These are phyloP conservation scores for Phtheirospermum japonicum DNA, from an alignment of 257 asterid genomes.

Conservation along the genomic window DNA sequence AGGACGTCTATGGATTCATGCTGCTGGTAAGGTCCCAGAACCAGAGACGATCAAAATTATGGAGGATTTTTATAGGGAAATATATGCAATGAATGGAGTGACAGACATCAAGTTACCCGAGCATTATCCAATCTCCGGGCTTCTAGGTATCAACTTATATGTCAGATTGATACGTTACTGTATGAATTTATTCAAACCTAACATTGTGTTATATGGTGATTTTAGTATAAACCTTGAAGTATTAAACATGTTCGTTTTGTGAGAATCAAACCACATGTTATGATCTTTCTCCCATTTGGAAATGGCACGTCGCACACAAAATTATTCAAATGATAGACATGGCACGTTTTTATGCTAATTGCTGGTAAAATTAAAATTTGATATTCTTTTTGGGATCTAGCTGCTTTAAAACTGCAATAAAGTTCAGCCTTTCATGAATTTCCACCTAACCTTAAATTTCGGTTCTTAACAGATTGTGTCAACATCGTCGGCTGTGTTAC, in stretches of 20 bases:
- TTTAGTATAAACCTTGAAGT: background rate
- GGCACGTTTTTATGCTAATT: too few relatives aligned
- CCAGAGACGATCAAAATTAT: conserved; percentile 86
- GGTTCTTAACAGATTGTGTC: conserved; percentile 63
- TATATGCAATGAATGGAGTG: conserved; percentile 76
- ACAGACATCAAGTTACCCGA: conserved; percentile 84
- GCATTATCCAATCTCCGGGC: conserved; percentile 88
- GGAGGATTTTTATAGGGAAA: conserved; percentile 92
- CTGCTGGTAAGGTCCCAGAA: conserved; percentile 92
- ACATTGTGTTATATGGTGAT: background rate
- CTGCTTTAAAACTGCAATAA: too few relatives aligned
- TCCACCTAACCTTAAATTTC: conserved; percentile 2
- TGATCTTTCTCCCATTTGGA: too few relatives aligned
- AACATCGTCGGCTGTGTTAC: conserved; percentile 85
- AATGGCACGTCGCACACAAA: too few relatives aligned
- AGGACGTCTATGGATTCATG: conserved; percentile 99
- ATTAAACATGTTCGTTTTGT: too few relatives aligned
- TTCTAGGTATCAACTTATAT: conserved; percentile 54
- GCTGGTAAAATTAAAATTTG: too few relatives aligned
- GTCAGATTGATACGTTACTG: background rate
- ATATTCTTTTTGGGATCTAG: background rate
- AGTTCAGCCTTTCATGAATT: background rate
- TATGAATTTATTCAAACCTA: background rate
- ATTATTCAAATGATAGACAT: too few relatives aligned
- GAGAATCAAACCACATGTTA: too few relatives aligned